Evolutionary conservation across 2,329 filamentous ascomycete genomes (phyloP), one percentile per base, ranked within the genome.

Genomic region (Cladorrhinum sp.): DNA sequence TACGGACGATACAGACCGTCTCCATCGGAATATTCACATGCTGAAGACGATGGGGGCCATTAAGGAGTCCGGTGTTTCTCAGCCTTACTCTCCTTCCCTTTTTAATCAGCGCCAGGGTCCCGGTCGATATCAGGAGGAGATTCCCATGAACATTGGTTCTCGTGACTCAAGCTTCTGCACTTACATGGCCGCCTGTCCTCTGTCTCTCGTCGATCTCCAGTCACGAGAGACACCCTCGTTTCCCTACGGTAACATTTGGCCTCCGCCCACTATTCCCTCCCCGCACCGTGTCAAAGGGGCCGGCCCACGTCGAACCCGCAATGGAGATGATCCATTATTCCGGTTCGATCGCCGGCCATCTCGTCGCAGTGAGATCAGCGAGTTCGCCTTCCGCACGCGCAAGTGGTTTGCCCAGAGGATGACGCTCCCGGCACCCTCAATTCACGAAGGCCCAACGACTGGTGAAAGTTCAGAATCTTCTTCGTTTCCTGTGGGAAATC

Each of bases 321-420:
- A 68, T 36, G 32, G 9, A 50, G 41, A 45, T 5, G 41, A 45
- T 9, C 38, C 66, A 53, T 59, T 74, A 41, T 63, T 72, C 29
- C 66, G 70, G n/a, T 55, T 69, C 41, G 65, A 57, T 18, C 61
- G 73, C 41, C 63, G 73, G 45, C 85, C 89, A 2, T 74, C 73
- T 10, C 73, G 71, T 2, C 77, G 85, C 4, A 75, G 74, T 2
- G 82, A 93, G 60, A 79, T 91, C 16, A 91, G 86, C 3, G 82
- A 91, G 52, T 79, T 81, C 16, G 85, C 85, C 0, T 96, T 96
- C 70, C 82, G 90, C 7, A 81, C 96, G 29, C 82, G 88, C 45
- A 85, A 87, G 62, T 95, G 90, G 90, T 84, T 92, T 92, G 62
- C 88, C 90, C 51, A n/a, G n/a, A n/a, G n/a, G n/a, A n/a, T n/a